Conservation (phyloP, 805 yeast genomes). For the Metschnikowia santaceciliae region DNA sequence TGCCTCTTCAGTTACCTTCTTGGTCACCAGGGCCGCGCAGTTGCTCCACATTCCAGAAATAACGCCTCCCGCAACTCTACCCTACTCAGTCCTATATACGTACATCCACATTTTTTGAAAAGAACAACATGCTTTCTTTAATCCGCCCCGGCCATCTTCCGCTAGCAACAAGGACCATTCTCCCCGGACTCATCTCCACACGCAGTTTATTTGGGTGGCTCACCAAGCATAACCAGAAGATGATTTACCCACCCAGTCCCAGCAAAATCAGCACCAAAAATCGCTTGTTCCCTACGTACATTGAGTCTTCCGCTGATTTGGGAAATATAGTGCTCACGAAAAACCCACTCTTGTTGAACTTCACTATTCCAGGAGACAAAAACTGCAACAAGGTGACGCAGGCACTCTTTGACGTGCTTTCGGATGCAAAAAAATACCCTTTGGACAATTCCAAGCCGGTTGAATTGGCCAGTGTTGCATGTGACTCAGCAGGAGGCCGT, state of each 20-base stretch:
- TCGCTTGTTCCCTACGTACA: constrained; percentile 36
- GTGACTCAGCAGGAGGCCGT: constrained; percentile 61
- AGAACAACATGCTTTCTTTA: constrained; percentile 8
- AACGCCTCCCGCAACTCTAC: not conserved
- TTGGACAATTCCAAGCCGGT: constrained; percentile 40
- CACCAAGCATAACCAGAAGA: constrained; percentile 17
- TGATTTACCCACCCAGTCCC: constrained; percentile 42
- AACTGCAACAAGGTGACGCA: constrained; percentile 61
- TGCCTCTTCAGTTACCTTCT: not conserved
- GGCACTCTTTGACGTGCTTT: constrained; percentile 44
- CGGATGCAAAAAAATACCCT: constrained; percentile 22
- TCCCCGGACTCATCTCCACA: constrained; percentile 1
- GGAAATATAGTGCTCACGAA: constrained; percentile 49
- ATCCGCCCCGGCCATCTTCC: constrained; percentile 8
- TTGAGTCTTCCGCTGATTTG: constrained; percentile 57
- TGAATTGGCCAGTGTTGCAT: constrained; percentile 66
- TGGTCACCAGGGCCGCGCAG: not conserved
- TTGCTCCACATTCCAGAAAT: constrained; percentile 1
- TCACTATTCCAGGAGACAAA: constrained; percentile 64
- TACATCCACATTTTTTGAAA: not conserved
- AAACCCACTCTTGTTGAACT: constrained; percentile 66
- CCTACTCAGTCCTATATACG: not conserved
- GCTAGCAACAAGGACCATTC: constrained; percentile 7
- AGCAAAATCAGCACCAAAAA: constrained; percentile 35
- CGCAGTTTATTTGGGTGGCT: constrained; percentile 18